A percentile compares a stretch with the other conserved stretches of the same genome.
These are phyloP conservation scores for Coleophoma eucalyptorum DNA, from an alignment of 2,329 filamentous ascomycete species.

Conservation along the genomic window DNA sequence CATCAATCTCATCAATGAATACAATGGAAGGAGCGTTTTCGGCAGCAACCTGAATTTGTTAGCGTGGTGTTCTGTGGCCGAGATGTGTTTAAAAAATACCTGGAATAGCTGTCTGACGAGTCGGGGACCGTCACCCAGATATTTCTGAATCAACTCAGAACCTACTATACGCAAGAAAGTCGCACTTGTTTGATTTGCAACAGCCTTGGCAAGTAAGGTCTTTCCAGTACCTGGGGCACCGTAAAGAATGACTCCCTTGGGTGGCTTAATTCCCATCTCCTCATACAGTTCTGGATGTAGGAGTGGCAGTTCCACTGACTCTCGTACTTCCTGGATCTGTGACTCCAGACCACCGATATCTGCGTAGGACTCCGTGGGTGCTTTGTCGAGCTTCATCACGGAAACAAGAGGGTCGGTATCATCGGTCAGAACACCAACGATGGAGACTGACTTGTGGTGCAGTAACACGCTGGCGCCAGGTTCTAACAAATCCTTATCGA, in stretches of 20 bases:
- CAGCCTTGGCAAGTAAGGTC: constrained; percentile 91
- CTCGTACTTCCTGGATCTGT: constrained; percentile 96
- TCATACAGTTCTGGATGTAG: constrained; percentile 97
- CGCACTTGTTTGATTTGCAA: constrained; percentile 97
- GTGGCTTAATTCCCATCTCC: constrained; percentile 99
- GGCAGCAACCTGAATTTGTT: constrained; percentile 66
- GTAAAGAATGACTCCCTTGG: constrained; percentile 98
- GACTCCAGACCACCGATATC: constrained; percentile 95
- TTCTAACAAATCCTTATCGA: constrained; percentile 97
- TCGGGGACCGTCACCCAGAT: constrained; percentile 91
- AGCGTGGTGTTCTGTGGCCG: constrained; percentile 3
- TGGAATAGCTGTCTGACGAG: constrained; percentile 95
- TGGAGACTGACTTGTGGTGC: constrained; percentile 96
- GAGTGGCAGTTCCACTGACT: constrained; percentile 92
- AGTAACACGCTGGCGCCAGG: constrained; percentile 92
- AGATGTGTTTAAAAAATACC: constrained; percentile 35
- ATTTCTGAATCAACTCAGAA: constrained; percentile 97
- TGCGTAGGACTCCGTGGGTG: constrained; percentile 95
- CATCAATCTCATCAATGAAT: constrained; percentile 99
- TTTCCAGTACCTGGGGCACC: constrained; percentile 96
- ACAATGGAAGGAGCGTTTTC: constrained; percentile 97
- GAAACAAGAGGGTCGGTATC: constrained; percentile 93
- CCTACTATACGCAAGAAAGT: constrained; percentile 97
- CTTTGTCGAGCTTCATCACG: constrained; percentile 99
- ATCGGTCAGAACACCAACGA: constrained; percentile 94